These are phyloP conservation scores for Erythrophleum fordii DNA, from an alignment of 306 rosid species.

Conservation along the genomic window DNA sequence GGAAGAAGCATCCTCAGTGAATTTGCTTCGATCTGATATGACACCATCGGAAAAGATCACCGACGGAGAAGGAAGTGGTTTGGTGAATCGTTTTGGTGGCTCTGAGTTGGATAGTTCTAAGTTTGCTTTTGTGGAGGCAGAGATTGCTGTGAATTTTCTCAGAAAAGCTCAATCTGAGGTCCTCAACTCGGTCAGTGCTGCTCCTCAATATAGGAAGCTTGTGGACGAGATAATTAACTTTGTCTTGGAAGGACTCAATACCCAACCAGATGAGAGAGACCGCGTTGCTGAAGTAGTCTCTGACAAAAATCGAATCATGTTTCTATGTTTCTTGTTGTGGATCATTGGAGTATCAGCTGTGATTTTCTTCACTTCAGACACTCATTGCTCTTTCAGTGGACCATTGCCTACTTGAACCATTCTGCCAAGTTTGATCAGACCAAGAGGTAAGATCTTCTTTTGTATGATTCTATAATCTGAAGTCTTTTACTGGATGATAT, in stretches of 20 bases:
- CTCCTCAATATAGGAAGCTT: slow-evolving; percentile 58
- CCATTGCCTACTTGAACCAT: slow-evolving; percentile 65
- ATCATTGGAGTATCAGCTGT: slow-evolving; percentile 43
- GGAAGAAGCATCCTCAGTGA: slow-evolving; percentile 34
- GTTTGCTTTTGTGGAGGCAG: slow-evolving; percentile 38
- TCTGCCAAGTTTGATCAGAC: slow-evolving; percentile 1
- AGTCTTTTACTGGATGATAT: neutral
- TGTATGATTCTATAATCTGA: slow-evolving; percentile 1
- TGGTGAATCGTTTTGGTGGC: slow-evolving; percentile 18
- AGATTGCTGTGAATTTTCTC: slow-evolving; percentile 42
- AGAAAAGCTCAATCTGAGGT: slow-evolving; percentile 45
- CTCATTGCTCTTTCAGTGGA: slow-evolving; percentile 27
- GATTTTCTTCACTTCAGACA: slow-evolving; percentile 48
- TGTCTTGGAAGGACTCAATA: slow-evolving; percentile 43
- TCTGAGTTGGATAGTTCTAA: slow-evolving; percentile 1
- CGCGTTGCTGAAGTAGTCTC: slow-evolving; percentile 34
- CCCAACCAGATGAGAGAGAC: slow-evolving; percentile 48
- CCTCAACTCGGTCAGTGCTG: slow-evolving; percentile 38
- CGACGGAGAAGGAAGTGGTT: slow-evolving; percentile 3
- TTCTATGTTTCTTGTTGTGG: slow-evolving; percentile 51
- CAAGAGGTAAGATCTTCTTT: slow-evolving; percentile 33
- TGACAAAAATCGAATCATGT: slow-evolving; percentile 41
- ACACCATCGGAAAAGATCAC: slow-evolving; percentile 4
- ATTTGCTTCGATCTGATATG: slow-evolving; percentile 25
- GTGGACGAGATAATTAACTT: slow-evolving; percentile 54